Base-by-base conservation (phyloP, 352 stramenopile genomes). In the Globisporangium solare region DNA sequence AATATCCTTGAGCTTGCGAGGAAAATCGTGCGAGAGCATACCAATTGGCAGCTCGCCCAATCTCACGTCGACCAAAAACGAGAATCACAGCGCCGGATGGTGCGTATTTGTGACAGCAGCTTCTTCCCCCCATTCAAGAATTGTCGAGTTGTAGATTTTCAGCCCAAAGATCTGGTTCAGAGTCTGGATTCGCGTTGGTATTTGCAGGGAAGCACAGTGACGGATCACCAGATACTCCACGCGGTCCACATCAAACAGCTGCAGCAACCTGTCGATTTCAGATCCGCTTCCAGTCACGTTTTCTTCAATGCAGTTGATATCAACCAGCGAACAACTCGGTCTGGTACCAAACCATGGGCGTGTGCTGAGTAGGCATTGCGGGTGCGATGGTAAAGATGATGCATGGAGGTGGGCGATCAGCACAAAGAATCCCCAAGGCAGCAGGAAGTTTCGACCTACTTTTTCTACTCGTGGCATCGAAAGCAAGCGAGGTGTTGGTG, bases 91-190 rank as follows among this genome's bases (percentile, higher is more conserved):
- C 42, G 41, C 13, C 17, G 43, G 56, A 21, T 68, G 58, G 12
- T 51, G 48, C 3, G 17, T 37, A 11, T 18, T 52, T 15, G 61
- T 47, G 6, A 54, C 54, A 21, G 65, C 64, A 14, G 37, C 37
- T 13, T 31, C 15, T 18, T 51, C 14, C 8, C 20, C 17, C 68
- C 68, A 76, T 17, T 58, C 17, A 7, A 45, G 7, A 32, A 76
- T 64, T 8, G 61, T 72, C 31, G 64, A 71, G 40, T 76, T 76
- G 47, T 53, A 70, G 17, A 70, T 53, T 41, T 73, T 64, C 31
- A 76, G 32, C 2, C 68, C 57, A 14, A 73, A 21, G 1, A 72
- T 24, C 37, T 73, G 55, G 1, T 17, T 31, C 14, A 70, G 55
- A 1, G 27, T 20, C 45, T 54, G 54, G 18, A 76, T 54, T 22